phyloP scores from a whole-genome alignment of 306 rosid species.

The Abrus precatorius region DNA sequence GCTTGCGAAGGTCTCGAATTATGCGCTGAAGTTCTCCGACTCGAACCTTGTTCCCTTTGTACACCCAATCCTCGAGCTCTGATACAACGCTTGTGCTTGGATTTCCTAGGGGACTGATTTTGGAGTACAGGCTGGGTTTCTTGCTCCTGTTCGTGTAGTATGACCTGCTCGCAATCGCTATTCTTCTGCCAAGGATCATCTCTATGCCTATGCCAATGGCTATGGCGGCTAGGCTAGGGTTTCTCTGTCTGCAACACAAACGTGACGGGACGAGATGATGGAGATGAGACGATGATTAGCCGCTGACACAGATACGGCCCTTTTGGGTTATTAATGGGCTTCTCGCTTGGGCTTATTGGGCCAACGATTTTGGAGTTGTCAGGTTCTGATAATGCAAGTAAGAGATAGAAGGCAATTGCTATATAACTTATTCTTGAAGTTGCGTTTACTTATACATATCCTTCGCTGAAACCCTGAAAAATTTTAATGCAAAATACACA shows the following conservation, averaged over 20 bases:
- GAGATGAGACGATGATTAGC: not conserved
- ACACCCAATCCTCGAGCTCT: constrained; percentile 83
- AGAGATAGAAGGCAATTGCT: too few species aligned
- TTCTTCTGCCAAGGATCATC: constrained; percentile 54
- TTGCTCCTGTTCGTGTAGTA: constrained; percentile 74
- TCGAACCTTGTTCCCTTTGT: constrained; percentile 69
- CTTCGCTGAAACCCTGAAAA: too few species aligned
- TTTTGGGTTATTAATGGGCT: constrained; percentile 20
- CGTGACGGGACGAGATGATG: too few species aligned
- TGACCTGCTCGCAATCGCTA: constrained; percentile 47
- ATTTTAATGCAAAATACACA: too few species aligned
- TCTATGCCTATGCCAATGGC: not conserved
- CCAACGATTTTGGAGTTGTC: not conserved
- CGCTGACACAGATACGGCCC: not conserved
- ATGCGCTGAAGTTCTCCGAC: constrained; percentile 83
- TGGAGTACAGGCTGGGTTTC: constrained; percentile 67
- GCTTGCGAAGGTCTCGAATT: constrained; percentile 85
- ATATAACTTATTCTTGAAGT: too few species aligned
- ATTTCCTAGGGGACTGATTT: constrained; percentile 79
- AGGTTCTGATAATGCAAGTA: too few species aligned
- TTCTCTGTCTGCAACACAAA: not conserved
- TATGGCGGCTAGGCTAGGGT: constrained; percentile 22
- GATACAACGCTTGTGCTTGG: constrained; percentile 57
- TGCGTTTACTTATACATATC: too few species aligned
- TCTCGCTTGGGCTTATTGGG: not conserved